Base-by-base conservation (phyloP, 441 rosid genomes). In the Gossypium gossypioides region DNA sequence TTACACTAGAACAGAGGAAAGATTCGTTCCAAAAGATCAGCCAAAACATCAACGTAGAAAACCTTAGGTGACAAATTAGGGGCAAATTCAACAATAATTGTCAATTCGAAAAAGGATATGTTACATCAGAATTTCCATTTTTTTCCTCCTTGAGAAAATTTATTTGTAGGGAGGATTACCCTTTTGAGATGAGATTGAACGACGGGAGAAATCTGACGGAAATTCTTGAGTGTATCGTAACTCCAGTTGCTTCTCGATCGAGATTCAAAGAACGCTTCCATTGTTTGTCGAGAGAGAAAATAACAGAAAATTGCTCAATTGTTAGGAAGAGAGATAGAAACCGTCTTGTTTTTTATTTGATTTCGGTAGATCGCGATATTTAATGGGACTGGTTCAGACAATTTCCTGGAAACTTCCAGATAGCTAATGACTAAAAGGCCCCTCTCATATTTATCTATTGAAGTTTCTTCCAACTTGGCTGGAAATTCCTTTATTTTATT, bases 201-300 rank as follows among this genome's bases (percentile, higher is more conserved):
- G 0, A 4, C 1, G 1, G 76, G 64, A 51, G 64, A 54, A 15
- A 73, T 64, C 62, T 64, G 42, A 7, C 55, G 71, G 76, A 73
- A 73, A 8, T 73, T 64, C 76, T 73, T 73, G 63, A 73, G 76
- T 21, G 70, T 8, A 1, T 64, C 71, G 22, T 63, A 64, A 54
- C 42, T 73, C 71, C 71, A 64, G 54, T 60, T 3, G 46, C 55
- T 18, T 12, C 75, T 48, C 7, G 75, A 61, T 61, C 8, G 50
- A 25, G 68, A 50, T 62, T 62, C 75, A 76, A 87, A 89, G 80
- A 82, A 77, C 0, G 89, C 79, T 4, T 89, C 90, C 91, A 89
- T 87, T 13, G 44, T 19, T 18, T 13, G 12, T 42, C 1, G 3
- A 44, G 66, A 2, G 18, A 62, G 61, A 57, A 34, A 70, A 21